These are phyloP conservation scores for Iberis pinnata DNA, from an alignment of 345 rosid species.

Conservation along the genomic window DNA sequence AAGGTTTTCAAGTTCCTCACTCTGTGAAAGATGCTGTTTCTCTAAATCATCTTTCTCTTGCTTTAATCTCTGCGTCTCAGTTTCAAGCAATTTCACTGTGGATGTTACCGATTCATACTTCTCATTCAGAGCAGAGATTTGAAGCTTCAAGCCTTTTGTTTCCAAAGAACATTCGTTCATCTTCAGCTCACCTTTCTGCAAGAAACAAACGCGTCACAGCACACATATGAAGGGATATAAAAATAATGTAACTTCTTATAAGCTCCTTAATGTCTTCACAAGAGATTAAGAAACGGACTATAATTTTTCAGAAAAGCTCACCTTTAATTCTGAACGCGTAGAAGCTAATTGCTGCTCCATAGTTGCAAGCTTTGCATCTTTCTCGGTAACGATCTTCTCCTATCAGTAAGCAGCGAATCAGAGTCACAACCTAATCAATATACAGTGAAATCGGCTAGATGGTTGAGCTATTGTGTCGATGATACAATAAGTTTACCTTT, in stretches of 20 bases:
- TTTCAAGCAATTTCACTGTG: conserved; percentile 27
- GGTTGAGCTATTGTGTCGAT: neutral
- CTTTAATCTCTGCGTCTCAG: conserved; percentile 22
- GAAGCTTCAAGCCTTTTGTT: conserved; percentile 28
- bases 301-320: conserved; percentile 16
- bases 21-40: conserved; percentile 28
- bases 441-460: neutral
- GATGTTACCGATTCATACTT: conserved; percentile 23
- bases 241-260: neutral
- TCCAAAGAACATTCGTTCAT: conserved; percentile 28
- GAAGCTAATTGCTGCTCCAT: conserved; percentile 30
- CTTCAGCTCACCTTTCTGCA: conserved; percentile 36
- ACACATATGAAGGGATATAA: neutral
- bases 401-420: conserved; percentile 24
- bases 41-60: conserved; percentile 31
- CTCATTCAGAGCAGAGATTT: conserved; percentile 28
- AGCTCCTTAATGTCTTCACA: conserved; percentile 7
- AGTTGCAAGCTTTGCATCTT: conserved; percentile 29
- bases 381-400: conserved; percentile 34
- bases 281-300: neutral
- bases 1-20: conserved; percentile 29
- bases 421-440: conserved; percentile 10
- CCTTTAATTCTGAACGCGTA: conserved; percentile 34
- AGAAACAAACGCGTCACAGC: neutral
- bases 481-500: conserved; percentile 41